Conservation (phyloP, 495 filamentous ascomycete genomes). For the Sporormia fimetaria region DNA sequence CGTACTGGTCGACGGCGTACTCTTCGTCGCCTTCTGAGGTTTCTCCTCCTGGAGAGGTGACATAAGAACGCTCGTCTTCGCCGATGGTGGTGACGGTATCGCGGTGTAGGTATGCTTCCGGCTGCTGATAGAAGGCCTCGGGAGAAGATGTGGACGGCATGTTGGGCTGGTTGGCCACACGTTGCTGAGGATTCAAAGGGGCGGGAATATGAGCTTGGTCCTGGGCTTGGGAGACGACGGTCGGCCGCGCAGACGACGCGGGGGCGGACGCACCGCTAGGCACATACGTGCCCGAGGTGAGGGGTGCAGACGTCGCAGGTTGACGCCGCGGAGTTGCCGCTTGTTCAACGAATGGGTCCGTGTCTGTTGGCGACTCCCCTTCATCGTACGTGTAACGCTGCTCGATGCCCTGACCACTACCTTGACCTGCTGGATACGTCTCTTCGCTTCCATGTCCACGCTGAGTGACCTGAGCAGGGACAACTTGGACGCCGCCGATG, state of each 20-base stretch:
- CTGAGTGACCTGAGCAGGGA: conserved; percentile 66
- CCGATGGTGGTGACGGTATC: conserved; percentile 23
- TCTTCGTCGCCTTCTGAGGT: conserved; percentile 48
- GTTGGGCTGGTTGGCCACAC: conserved; percentile 5
- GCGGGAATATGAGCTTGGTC: conserved; percentile 16
- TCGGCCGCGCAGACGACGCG: conserved; percentile 6
- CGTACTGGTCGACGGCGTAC: conserved; percentile 38
- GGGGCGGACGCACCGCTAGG: conserved; percentile 4
- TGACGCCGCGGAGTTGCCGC: conserved; percentile 25
- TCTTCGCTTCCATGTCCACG: conserved; percentile 50
- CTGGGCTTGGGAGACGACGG: conserved; percentile 9
- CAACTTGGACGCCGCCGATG: conserved; percentile 91
- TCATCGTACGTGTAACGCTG: conserved; percentile 39
- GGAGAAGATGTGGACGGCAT: conserved; percentile 19
- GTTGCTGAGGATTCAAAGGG: conserved; percentile 13
- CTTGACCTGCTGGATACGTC: conserved; percentile 7
- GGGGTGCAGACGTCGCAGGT: conserved; percentile 22
- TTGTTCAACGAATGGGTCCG: conserved; percentile 47
- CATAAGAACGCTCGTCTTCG: conserved; percentile 43
- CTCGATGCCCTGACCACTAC: conserved; percentile 22
- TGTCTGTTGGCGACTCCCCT: conserved; percentile 38
- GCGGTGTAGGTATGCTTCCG: conserved; percentile 32
- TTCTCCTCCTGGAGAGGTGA: conserved; percentile 37
- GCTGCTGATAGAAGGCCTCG: conserved; percentile 39
- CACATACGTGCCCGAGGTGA: conserved; percentile 15